Percentiles rank a stretch among this genome's conserved stretches.
Evolutionary conservation across 371 early-diverging fungal species (phyloP).

Genomic region (Mortierella sp.): DNA sequence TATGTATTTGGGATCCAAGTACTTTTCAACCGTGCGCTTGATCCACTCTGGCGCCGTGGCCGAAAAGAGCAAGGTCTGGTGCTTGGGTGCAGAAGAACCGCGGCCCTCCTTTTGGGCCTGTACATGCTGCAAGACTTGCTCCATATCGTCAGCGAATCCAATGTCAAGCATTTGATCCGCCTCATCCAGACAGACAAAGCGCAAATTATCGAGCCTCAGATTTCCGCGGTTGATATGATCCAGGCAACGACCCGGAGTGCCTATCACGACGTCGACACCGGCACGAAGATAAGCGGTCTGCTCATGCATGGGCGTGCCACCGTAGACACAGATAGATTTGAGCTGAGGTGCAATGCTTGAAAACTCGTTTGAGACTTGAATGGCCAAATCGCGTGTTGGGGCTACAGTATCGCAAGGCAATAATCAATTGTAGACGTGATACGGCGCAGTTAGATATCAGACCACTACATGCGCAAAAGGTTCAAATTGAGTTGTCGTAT

Average conservation of each 20-base stretch:
- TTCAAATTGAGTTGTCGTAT: too few species aligned
- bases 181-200: constrained; percentile 93
- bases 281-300: constrained; percentile 83
- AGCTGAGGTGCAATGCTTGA: constrained; percentile 73
- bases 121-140: constrained; percentile 81
- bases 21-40: constrained; percentile 81
- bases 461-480: too few species aligned
- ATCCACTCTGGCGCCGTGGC: constrained; percentile 93
- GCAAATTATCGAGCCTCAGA: constrained; percentile 76
- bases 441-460: too few species aligned
- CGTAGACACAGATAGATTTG: constrained; percentile 60
- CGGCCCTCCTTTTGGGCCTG: constrained; percentile 85
- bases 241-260: constrained; percentile 97
- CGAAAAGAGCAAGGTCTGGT: constrained; percentile 89
- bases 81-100: constrained; percentile 71
- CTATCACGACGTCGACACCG: constrained; percentile 96
- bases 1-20: constrained; percentile 85
- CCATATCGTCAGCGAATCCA: constrained; percentile 96
- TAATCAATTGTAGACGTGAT: neutral
- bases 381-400: constrained; percentile 98
- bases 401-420: constrained; percentile 63
- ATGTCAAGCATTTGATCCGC: constrained; percentile 97
- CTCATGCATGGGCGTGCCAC: constrained; percentile 86
- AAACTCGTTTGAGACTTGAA: constrained; percentile 86
- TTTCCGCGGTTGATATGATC: constrained; percentile 94